A percentile compares a stretch with the other conserved stretches of the same genome.
Evolutionary conservation across 1,139 yeast genomes (phyloP).

Genomic region (Entelexis paramagnoliae): DNA sequence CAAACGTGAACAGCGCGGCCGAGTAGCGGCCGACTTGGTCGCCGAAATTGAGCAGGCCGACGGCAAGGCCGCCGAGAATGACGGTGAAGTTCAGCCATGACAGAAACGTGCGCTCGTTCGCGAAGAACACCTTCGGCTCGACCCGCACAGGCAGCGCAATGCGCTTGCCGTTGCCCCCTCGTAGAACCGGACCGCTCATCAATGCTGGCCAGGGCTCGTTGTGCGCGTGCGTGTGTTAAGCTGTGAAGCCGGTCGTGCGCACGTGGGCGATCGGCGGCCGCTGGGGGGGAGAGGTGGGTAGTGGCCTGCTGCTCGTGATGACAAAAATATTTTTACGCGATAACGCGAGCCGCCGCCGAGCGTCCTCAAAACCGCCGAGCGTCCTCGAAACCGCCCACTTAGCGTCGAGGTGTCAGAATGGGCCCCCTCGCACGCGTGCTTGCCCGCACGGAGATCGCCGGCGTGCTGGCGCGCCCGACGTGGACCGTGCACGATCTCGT

Average conservation of each 20-base stretch:
- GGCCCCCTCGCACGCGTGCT: not conserved
- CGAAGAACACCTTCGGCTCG: conserved; percentile 97
- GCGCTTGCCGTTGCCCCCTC: conserved; percentile 52
- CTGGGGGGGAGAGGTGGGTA: too few relatives aligned
- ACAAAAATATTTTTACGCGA: not conserved
- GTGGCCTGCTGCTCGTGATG: too few relatives aligned
- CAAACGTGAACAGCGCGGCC: conserved; percentile 85
- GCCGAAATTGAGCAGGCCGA: conserved; percentile 91
- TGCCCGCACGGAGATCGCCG: conserved; percentile 3
- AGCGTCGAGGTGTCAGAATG: not conserved
- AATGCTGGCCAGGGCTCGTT: too few relatives aligned
- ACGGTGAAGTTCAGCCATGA: conserved; percentile 98
- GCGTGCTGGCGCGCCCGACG: conserved; percentile 12
- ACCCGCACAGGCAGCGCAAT: conserved; percentile 96
- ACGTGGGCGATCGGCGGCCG: not conserved
- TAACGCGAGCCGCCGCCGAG: not conserved
- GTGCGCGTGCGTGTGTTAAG: too few relatives aligned
- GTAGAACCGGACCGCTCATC: conserved; percentile 24
- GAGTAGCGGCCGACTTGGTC: conserved; percentile 85
- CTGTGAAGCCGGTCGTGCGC: not conserved
- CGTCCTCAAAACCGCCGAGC: not conserved
- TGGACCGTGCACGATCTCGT: conserved; percentile 23
- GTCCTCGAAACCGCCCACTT: not conserved
- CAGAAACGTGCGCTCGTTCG: conserved; percentile 86
- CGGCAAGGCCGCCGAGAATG: conserved; percentile 90